Base-by-base conservation (phyloP, 2,329 filamentous ascomycete genomes). In the Setomelanomma holmii region DNA sequence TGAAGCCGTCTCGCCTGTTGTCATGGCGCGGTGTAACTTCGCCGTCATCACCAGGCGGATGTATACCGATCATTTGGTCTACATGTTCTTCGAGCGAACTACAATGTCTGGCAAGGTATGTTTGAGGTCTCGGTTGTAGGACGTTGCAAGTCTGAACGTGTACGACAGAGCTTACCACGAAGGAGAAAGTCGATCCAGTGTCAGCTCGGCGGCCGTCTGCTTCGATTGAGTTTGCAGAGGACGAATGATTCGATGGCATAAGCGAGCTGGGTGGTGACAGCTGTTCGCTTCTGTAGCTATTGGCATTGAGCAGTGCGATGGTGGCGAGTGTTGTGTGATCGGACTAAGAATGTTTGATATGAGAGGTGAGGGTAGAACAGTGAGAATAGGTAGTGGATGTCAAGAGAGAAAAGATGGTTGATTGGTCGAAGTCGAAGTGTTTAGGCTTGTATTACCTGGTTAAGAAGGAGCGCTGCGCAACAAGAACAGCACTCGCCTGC, bases 61-160 rank as follows among this genome's bases (percentile, higher is more conserved):
- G 20, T 0, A 35, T 51, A 21, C 35, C 43, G 16, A 47, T 45
- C 4, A 62, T 22, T 12, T 55, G 48, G 33, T 64, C 51, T 17
- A 63, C 64, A 53, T 73, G 68, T 10, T 72, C 64, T 46, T 66
- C 63, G 3, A 71, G 48, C 27, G 68, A 60, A 21, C 52, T 58
- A 45, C 59, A 65, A 20, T 68, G 62, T 36, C 61, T 57, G 5
- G 55, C 40, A 10, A 59, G 35, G 6, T 45, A 41, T 11, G 55
- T 51, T 12, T 38, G 44, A 5, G 52, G 45, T 35, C 49, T 45
- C 10, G 47, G 46, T 5, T 53, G 35, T 19, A 52, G 33, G n/a
- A 47, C 10, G 24, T 52, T 30, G 8, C n/a, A 19, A 14, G 10
- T 30, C 14, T 30, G 10, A 14, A 12, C 43, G 39, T 43, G 11